phyloP scores from a whole-genome alignment of 805 yeast genomes.

The Kluyveromyces wickerhamii region DNA sequence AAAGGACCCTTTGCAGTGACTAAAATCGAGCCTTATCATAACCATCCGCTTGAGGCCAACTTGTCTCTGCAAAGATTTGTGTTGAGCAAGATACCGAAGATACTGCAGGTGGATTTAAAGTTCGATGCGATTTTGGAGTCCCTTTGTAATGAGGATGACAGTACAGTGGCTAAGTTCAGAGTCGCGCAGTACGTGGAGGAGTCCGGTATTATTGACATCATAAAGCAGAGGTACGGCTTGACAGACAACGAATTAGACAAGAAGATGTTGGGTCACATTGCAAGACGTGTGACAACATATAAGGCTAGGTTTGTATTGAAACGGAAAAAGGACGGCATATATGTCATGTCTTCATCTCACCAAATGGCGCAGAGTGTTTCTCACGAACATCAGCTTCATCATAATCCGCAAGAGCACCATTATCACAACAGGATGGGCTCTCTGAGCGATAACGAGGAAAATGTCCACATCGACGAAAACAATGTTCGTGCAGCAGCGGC shows the following conservation, averaged over 20 bases:
- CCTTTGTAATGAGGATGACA: slow-evolving; percentile 25
- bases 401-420: slow-evolving; percentile 1
- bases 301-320: slow-evolving; percentile 30
- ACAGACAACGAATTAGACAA: slow-evolving; percentile 26
- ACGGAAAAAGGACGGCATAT: slow-evolving; percentile 27
- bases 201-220: slow-evolving; percentile 25
- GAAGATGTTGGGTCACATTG: slow-evolving; percentile 23
- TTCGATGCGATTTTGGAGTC: slow-evolving; percentile 27
- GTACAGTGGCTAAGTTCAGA: slow-evolving; percentile 26
- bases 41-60: slow-evolving; percentile 29
- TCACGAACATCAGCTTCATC: neutral
- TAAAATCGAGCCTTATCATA: slow-evolving; percentile 29
- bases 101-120: slow-evolving; percentile 28
- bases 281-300: slow-evolving; percentile 30
- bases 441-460: slow-evolving; percentile 2
- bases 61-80: slow-evolving; percentile 25
- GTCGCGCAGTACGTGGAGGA: slow-evolving; percentile 29
- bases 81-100: slow-evolving; percentile 27
- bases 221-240: slow-evolving; percentile 26
- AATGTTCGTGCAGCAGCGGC: slow-evolving; percentile 9
- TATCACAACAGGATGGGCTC: slow-evolving; percentile 5
- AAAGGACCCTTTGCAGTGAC: slow-evolving; percentile 29
- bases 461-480: neutral
- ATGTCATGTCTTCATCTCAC: slow-evolving; percentile 13
- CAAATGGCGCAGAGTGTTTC: neutral